phyloP scores from a whole-genome alignment of 208 protist genomes.

The Leptomonas seymouri region DNA sequence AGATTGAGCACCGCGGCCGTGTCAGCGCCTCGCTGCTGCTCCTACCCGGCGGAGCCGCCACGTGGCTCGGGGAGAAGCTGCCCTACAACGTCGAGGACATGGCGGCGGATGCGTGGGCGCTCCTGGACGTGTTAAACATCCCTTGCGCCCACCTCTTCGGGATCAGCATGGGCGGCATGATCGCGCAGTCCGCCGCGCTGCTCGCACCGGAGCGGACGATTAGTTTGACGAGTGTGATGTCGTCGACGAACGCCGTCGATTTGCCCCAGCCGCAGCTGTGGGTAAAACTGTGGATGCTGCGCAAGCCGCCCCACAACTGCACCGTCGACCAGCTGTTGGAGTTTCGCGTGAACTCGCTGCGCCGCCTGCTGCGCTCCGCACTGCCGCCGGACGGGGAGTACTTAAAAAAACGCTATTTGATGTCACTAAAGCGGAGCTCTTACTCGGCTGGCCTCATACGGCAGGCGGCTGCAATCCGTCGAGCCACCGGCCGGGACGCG shows the following conservation, averaged over 20 bases:
- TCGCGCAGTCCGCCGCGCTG: conserved; percentile 63
- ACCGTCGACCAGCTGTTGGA: conserved; percentile 69
- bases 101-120: conserved; percentile 60
- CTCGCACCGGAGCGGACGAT: conserved; percentile 59
- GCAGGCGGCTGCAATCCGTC: conserved; percentile 68
- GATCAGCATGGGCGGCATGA: conserved; percentile 87
- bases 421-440: conserved; percentile 59
- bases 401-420: conserved; percentile 59
- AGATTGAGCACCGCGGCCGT: conserved; percentile 52
- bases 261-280: conserved; percentile 65
- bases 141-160: conserved; percentile 69
- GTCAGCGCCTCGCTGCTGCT: conserved; percentile 56
- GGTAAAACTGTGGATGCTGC: conserved; percentile 84
- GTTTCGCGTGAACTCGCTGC: conserved; percentile 63
- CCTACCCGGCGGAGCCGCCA: conserved; percentile 43
- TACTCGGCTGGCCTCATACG: conserved; percentile 68
- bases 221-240: conserved; percentile 79
- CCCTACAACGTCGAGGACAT: conserved; percentile 78
- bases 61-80: conserved; percentile 64
- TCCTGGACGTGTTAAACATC: conserved; percentile 65
- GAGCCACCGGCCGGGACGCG: conserved; percentile 51
- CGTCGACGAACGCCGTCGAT: conserved; percentile 72
- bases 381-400: conserved; percentile 65
- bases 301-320: conserved; percentile 57
- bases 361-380: conserved; percentile 45